phyloP scores from a whole-genome alignment of 345 rosid genomes.

The Gossypium stocksii region DNA sequence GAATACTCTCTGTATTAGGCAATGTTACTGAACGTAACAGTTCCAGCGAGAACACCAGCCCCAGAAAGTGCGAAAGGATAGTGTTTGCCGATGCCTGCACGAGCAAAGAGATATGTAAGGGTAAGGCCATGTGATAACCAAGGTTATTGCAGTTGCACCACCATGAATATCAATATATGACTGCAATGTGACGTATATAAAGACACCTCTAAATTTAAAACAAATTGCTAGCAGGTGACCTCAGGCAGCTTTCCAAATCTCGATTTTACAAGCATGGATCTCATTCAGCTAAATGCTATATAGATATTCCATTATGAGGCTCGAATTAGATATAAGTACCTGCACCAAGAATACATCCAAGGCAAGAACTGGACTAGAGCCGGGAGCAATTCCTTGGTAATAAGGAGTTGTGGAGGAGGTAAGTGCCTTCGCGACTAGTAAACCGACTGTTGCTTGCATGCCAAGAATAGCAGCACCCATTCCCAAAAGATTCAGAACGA shows the following conservation, averaged over 20 bases:
- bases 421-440: constrained; percentile 85
- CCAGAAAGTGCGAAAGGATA: constrained; percentile 90
- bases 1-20: constrained; percentile 49
- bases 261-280: background rate
- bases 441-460: constrained; percentile 97
- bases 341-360: constrained; percentile 96
- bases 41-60: constrained; percentile 85
- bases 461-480: constrained; percentile 96
- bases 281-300: background rate
- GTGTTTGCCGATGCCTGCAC: constrained; percentile 96
- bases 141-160: background rate
- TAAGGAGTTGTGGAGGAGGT: constrained; percentile 86
- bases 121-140: background rate
- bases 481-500: constrained; percentile 74
- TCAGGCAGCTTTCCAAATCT: constrained; percentile 1
- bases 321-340: constrained; percentile 38
- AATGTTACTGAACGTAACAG: constrained; percentile 86
- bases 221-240: background rate
- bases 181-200: no score
- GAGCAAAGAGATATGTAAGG: constrained; percentile 11
- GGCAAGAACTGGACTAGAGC: constrained; percentile 80
- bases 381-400: constrained; percentile 80
- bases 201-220: background rate
- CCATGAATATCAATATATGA: background rate
- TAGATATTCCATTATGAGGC: background rate